These are phyloP conservation scores for Dimargaris cristalligena DNA, from an alignment of 192 early-diverging fungal species.

Conservation along the genomic window DNA sequence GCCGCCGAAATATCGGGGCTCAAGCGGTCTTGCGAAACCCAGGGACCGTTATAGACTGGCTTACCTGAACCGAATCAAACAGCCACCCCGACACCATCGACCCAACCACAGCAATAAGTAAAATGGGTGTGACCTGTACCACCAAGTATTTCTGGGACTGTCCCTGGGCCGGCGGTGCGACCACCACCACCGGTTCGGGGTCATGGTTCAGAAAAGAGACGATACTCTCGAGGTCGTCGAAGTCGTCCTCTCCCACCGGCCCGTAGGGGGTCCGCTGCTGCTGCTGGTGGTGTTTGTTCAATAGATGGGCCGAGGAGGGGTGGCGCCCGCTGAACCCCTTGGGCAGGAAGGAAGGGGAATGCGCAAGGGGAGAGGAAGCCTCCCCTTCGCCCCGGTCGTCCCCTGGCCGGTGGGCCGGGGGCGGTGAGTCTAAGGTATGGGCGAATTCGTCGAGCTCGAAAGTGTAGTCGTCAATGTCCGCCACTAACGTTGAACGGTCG, in stretches of 20 bases:
- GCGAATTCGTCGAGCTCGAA: too few species aligned
- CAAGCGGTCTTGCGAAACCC: constrained; percentile 1
- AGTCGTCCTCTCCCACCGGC: background rate
- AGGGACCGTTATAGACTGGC: background rate
- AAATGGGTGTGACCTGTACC: constrained; percentile 38
- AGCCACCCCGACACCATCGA: constrained; percentile 54
- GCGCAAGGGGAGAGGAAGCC: too few species aligned
- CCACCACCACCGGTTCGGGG: background rate
- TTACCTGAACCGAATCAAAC: constrained; percentile 44
- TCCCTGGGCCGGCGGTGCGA: background rate
- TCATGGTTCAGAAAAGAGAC: background rate
- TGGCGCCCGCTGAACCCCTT: too few species aligned
- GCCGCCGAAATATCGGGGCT: too few species aligned
- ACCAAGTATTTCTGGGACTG: constrained; percentile 11
- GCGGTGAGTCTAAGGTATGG: too few species aligned
- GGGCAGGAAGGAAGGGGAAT: too few species aligned
- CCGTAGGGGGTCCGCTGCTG: background rate
- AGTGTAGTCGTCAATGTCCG: too few species aligned
- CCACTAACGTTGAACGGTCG: too few species aligned
- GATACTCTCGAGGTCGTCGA: background rate
- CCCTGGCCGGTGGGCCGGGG: too few species aligned
- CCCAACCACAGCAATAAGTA: constrained; percentile 52
- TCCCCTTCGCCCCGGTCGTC: too few species aligned
- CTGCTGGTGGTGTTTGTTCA: too few species aligned
- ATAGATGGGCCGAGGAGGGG: too few species aligned